phyloP scores from a whole-genome alignment of 495 filamentous ascomycete species.

The Aspergillus cavernicola region DNA sequence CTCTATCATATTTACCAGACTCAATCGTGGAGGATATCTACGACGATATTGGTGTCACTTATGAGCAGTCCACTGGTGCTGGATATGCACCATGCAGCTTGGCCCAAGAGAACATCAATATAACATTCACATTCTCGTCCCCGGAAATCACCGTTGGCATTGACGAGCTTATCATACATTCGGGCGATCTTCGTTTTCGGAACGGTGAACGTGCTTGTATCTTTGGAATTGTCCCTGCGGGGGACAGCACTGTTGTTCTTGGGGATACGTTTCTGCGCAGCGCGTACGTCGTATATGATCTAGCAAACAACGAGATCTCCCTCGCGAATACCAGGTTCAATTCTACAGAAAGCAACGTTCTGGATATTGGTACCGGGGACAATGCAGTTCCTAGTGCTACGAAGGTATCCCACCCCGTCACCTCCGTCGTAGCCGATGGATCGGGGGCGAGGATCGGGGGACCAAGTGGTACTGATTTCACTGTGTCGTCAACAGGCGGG shows the following conservation, averaged over 20 bases:
- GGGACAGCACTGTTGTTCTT: slow-evolving; percentile 62
- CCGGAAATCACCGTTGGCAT: slow-evolving; percentile 69
- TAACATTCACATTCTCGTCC: slow-evolving; percentile 67
- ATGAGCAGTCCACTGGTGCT: slow-evolving; percentile 43
- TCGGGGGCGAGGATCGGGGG: slow-evolving; percentile 36
- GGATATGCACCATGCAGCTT: slow-evolving; percentile 73
- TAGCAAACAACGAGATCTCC: slow-evolving; percentile 82
- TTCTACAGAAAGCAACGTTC: slow-evolving; percentile 55
- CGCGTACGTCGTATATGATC: slow-evolving; percentile 90
- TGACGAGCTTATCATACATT: slow-evolving; percentile 72
- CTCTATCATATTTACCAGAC: slow-evolving; percentile 83
- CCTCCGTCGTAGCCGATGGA: slow-evolving; percentile 36
- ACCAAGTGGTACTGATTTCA: slow-evolving; percentile 18
- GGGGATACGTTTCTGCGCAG: slow-evolving; percentile 92
- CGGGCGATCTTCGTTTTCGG: slow-evolving; percentile 52
- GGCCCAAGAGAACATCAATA: slow-evolving; percentile 49
- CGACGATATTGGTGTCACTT: slow-evolving; percentile 59
- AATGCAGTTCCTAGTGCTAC: slow-evolving; percentile 68
- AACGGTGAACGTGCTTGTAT: slow-evolving; percentile 63
- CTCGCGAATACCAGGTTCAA: slow-evolving; percentile 86
- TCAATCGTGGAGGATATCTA: slow-evolving; percentile 61
- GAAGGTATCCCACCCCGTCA: slow-evolving; percentile 60
- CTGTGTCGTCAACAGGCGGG: slow-evolving; percentile 16
- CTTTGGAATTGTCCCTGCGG: slow-evolving; percentile 74
- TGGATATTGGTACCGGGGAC: slow-evolving; percentile 68